Evolutionary conservation across 2,329 filamentous ascomycete genomes (phyloP), one percentile per base, ranked within the genome.

Genomic region (Fusarium pseudoanthophilum): DNA sequence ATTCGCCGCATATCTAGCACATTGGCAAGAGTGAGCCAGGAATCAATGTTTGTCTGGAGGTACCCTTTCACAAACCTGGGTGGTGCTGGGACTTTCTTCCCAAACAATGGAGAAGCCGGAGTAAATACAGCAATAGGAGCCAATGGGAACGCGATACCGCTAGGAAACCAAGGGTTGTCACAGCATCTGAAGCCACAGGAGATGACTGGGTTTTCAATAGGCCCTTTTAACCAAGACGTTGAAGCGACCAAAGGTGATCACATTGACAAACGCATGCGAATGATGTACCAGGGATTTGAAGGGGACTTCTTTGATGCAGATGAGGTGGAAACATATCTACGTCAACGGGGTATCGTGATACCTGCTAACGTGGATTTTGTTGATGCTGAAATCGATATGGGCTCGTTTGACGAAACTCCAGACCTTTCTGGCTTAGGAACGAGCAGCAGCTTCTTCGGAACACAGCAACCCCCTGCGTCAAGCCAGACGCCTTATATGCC

Each of bases 281-380:
- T 88, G 71, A 86, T 85, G 43, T 80, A 91, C 13, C 86, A 88
- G 2, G 92, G 90, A 0, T 92, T 91, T 69, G 88, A 92, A 67
- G 93, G 93, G 9, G 89, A 93, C 57, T 96, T 93, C 85, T 93
- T 92, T 74, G 93, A 96, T 77, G 84, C 90, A 1, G 88, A 93
- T 67, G 94, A 96, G 79, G 91, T 95, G 0, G 92, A 96, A 80
- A 86, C 88, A 18, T 96, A 95, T 78, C 83, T 97, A 6, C 87
- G 87, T 45, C 85, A 88, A 56, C 87, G 88, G 36, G 91, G 91
- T 10, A 88, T 94, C 36, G 79, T 84, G 51, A 90, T 95, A 58
- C 88, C 92, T 15, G 86, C 88, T 1, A 83, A 85, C 15, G 85
- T 87, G 15, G 90, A 92, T 24, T 90, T 88, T 61, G 84, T 92